Evolutionary conservation across 495 filamentous ascomycete genomes (phyloP), one percentile per base, ranked within the genome.

Genomic region (Elaphomyces granulatus): DNA sequence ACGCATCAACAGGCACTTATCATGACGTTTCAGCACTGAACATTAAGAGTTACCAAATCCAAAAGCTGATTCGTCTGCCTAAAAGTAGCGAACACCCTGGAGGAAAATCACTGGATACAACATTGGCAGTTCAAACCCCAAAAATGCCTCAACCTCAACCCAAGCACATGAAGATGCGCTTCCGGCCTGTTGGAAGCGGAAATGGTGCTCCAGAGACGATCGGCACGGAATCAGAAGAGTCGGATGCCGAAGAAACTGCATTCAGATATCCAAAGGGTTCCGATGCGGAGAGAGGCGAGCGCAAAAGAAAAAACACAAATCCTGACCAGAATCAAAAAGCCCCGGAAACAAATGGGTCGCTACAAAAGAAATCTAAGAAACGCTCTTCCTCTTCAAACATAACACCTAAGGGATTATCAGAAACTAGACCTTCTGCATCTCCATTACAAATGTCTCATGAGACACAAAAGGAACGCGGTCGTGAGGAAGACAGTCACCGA

Each of bases 91-190:
- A 52, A 34, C 40, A 46, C 20, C 39, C 59, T 39, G 53, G 53
- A 32, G 47, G 42, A 23, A 48, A 45, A 2, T 58, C 52, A 2
- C 45, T 64, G 21, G 57, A 50, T 37, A 56, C 60, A 4, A 49
- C 64, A 15, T 59, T 58, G 15, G 54, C 56, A n/a, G 54, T 65
- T 34, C 64, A 64, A 38, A 31, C 38, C 9, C 45, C 48, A 45
- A 50, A 34, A 40, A 51, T 40, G 37, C 64, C 53, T 15, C 54
- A 59, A 15, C 64, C 59, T 21, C 75, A 80, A 41, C 72, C 72
- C 15, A 71, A 70, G 45, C 65, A 74, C 30, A 39, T 80, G 40
- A 70, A 65, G 38, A 80, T 80, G 74, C 69, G 72, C 16, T 78
- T 67, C 47, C 55, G 58, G 15, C 75, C 73, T 8, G 62, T 70